A percentile compares a stretch with the other conserved stretches of the same genome.
phyloP scores from a whole-genome alignment of 2,329 filamentous ascomycete genomes.

The Paraphoma chrysanthemicola region DNA sequence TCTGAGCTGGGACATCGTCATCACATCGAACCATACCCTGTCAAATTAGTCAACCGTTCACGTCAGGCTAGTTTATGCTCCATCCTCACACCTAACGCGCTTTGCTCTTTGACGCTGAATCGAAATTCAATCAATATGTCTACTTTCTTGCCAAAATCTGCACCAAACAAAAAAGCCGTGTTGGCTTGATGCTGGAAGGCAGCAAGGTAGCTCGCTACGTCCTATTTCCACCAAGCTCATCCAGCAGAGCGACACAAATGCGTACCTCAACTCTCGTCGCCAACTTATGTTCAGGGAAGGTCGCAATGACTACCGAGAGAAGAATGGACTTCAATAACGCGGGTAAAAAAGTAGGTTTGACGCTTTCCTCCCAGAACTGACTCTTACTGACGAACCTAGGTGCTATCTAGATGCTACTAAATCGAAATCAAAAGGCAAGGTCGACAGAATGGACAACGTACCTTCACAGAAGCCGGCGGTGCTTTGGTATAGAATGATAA shows the following conservation, averaged over 20 bases:
- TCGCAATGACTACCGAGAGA: neutral
- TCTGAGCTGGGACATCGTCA: too few relatives aligned
- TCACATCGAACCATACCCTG: too few relatives aligned
- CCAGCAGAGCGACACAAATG: neutral
- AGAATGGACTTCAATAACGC: neutral
- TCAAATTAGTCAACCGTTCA: neutral
- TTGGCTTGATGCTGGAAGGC: neutral
- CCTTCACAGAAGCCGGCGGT: too few relatives aligned
- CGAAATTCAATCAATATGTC: neutral
- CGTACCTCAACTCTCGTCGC: neutral
- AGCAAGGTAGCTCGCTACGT: neutral
- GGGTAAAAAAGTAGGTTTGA: neutral
- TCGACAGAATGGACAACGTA: too few relatives aligned
- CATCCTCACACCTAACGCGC: neutral
- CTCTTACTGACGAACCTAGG: neutral
- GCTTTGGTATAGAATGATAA: too few relatives aligned
- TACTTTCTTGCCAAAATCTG: neutral
- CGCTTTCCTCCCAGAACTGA: neutral
- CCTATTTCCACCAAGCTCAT: neutral
- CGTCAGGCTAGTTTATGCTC: neutral
- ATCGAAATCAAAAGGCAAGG: too few relatives aligned
- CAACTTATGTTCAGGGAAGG: neutral
- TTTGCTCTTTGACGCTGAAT: neutral
- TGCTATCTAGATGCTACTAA: neutral
- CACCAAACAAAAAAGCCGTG: neutral